Base-by-base conservation (phyloP, 805 yeast genomes). In the Metschnikowia koreensis region DNA sequence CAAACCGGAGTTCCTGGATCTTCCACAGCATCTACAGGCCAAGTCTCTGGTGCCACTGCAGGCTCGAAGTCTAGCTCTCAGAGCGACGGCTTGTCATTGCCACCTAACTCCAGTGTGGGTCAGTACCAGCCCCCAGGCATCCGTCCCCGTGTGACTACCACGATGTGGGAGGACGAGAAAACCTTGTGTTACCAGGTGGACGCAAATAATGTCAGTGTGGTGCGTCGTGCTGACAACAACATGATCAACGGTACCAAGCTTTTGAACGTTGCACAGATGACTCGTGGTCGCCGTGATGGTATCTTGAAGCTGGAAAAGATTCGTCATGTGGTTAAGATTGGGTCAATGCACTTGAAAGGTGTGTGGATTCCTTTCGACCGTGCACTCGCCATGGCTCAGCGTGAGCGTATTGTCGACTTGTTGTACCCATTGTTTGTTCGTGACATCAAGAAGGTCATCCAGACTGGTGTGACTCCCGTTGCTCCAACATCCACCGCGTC, bases 111-210 rank as follows among this genome's bases (percentile, higher is more conserved):
- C 13, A 57, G 69, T 7, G 76, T 72, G 46, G 79, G 78, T 41
- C 79, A 73, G 54, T 74, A 66, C 57, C 80, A 74, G 59, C 78
- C 78, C 6, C 75, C 77, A 1, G 77, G 77, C 2, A 66, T 74
- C 50, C 61, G 86, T 34, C 89, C 87, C 8, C 73, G 85, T 54
- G 89, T 87, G 47, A 86, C 91, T 47, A 87, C 94, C 22, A 87
- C 94, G n/a, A 81, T 86, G 80, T 88, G 96, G 96, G 94, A 88
- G 64, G 96, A 88, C 65, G 96, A 88, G 63, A 84, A 86, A 59
- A 88, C 96, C 0, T 68, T 88, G 47, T 88, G 94, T 65, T 88
- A 87, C 71, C 94, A 87, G 68, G 93, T 88, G 31, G 94, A 87
- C 62, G 92, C 90, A 52, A 82, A 86, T 56, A 87, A 89, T 51